These are phyloP conservation scores for Tricholoma furcatifolium DNA, from an alignment of 768 basidiomycete genomes.

Conservation along the genomic window DNA sequence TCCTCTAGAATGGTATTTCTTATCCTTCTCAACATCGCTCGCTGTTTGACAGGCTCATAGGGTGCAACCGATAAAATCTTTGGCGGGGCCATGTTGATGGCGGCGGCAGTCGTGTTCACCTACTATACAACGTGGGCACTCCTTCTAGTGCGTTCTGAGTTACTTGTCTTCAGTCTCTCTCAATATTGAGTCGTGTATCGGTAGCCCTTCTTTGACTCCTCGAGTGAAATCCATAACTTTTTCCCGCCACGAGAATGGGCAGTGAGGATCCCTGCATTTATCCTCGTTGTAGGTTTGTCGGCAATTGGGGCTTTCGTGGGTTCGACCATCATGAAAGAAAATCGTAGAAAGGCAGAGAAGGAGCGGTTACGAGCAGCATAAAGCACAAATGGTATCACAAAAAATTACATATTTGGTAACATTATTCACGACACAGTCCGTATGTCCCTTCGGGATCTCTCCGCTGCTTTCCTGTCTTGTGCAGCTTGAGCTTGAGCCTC, in stretches of 20 bases:
- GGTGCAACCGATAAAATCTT: slow-evolving; percentile 77
- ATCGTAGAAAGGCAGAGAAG: slow-evolving; percentile 62
- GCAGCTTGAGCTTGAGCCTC: slow-evolving; percentile 38
- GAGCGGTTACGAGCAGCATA: slow-evolving; percentile 62
- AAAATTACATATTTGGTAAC: background rate
- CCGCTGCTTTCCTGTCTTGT: slow-evolving; percentile 28
- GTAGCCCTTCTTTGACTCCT: slow-evolving; percentile 79
- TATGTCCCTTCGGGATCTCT: slow-evolving; percentile 22
- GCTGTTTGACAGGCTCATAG: slow-evolving; percentile 36
- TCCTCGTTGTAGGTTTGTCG: slow-evolving; percentile 79
- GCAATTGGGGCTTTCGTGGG: slow-evolving; percentile 82
- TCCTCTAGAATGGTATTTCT: slow-evolving; percentile 15
- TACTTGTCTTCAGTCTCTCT: background rate
- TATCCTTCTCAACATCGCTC: slow-evolving; percentile 4
- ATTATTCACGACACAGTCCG: slow-evolving; percentile 11
- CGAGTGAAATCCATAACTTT: slow-evolving; percentile 69
- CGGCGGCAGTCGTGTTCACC: slow-evolving; percentile 71
- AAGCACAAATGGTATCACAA: slow-evolving; percentile 12
- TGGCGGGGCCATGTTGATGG: slow-evolving; percentile 77
- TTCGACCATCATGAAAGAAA: slow-evolving; percentile 72
- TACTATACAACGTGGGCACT: slow-evolving; percentile 96
- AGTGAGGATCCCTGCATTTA: slow-evolving; percentile 77
- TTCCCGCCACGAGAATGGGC: slow-evolving; percentile 96
- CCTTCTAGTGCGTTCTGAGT: slow-evolving; percentile 59
- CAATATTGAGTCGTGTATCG: slow-evolving; percentile 13